Evolutionary conservation across 441 rosid species (phyloP).

Genomic region (Corymbia calophylla): DNA sequence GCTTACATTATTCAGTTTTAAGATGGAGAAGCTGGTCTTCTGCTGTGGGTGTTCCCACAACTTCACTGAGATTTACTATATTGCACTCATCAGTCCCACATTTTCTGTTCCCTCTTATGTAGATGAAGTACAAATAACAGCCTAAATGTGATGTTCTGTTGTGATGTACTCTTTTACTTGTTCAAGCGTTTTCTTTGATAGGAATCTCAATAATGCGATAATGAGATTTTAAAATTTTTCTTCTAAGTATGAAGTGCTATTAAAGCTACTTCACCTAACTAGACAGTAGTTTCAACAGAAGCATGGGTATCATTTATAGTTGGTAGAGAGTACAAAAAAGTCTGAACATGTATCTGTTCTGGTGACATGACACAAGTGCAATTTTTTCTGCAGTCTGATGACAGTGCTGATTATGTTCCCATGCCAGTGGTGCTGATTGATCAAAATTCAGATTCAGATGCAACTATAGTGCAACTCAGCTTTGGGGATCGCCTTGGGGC

Average conservation of each 20-base stretch:
- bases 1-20: neutral
- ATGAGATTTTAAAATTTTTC: neutral
- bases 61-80: neutral
- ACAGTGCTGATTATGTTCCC: slow-evolving; percentile 47
- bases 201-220: neutral
- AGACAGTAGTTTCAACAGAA: neutral
- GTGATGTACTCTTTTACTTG: neutral
- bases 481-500: slow-evolving; percentile 98
- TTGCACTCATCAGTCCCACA: neutral
- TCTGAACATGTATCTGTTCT: neutral
- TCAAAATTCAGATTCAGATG: slow-evolving; percentile 82
- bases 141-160: neutral
- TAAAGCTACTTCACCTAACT: neutral
- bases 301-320: neutral
- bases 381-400: slow-evolving; percentile 44
- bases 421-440: slow-evolving; percentile 72
- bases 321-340: neutral
- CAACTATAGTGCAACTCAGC: slow-evolving; percentile 81
- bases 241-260: neutral
- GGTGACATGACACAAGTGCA: slow-evolving; percentile 12
- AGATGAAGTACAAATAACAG: neutral
- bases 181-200: neutral
- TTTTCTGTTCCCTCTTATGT: neutral
- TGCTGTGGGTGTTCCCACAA: neutral
- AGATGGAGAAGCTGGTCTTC: neutral